phyloP scores from a whole-genome alignment of 139 green algal genomes.

The Axilococcus clingmanii region DNA sequence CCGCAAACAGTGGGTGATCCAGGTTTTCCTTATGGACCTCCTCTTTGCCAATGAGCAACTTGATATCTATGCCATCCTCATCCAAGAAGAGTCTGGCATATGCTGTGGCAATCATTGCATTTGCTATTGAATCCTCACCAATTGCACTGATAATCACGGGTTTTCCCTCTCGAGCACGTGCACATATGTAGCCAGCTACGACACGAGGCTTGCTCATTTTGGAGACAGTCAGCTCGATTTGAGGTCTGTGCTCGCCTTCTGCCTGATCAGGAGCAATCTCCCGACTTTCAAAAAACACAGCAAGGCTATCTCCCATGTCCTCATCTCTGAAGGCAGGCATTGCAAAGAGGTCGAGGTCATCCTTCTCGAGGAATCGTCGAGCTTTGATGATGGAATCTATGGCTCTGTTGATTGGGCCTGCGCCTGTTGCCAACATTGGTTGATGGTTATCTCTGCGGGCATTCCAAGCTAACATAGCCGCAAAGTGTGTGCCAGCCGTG shows the following conservation, averaged over 20 bases:
- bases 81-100: constrained; percentile 24
- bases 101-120: constrained; percentile 19
- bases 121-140: constrained; percentile 25
- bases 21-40: constrained; percentile 21
- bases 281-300: constrained; percentile 1
- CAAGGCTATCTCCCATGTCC: constrained; percentile 14
- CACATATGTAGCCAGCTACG: constrained; percentile 22
- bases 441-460: constrained; percentile 15
- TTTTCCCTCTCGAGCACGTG: not conserved
- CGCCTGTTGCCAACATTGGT: constrained; percentile 21
- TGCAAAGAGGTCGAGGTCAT: constrained; percentile 22
- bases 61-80: constrained; percentile 26
- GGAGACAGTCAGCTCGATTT: constrained; percentile 14
- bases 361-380: constrained; percentile 20
- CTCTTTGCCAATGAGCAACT: constrained; percentile 18
- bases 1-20: no score
- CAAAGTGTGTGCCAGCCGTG: not conserved
- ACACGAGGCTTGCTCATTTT: constrained; percentile 18
- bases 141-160: constrained; percentile 9
- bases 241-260: constrained; percentile 1
- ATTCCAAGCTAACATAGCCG: constrained; percentile 29
- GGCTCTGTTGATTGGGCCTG: constrained; percentile 17
- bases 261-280: not conserved
- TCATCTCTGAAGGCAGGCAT: constrained; percentile 23
- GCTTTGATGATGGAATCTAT: constrained; percentile 24